phyloP scores from a whole-genome alignment of 208 protist species.

The Trypanosoma platydactyli region DNA sequence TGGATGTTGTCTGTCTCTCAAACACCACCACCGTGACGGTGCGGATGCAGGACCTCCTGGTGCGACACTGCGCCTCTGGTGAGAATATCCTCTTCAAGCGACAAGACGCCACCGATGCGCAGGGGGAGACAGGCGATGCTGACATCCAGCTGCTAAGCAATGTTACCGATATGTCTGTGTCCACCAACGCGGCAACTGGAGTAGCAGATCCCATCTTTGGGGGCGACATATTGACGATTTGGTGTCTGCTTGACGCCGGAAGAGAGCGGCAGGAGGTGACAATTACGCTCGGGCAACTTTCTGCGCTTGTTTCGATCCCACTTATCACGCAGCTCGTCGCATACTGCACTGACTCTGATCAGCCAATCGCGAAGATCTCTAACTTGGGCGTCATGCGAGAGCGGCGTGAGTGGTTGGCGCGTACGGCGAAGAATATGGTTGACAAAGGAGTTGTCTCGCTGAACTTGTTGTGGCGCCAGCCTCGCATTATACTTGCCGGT shows the following conservation, averaged over 20 bases:
- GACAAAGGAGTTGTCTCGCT: constrained; percentile 45
- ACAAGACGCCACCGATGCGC: constrained; percentile 2
- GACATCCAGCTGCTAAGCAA: background rate
- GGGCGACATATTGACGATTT: constrained; percentile 29
- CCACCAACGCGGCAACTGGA: background rate
- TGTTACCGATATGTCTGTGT: background rate
- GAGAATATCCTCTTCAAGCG: constrained; percentile 59
- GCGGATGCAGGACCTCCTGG: constrained; percentile 59
- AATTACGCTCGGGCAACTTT: constrained; percentile 56
- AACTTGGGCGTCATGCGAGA: constrained; percentile 82
- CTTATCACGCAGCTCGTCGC: constrained; percentile 64
- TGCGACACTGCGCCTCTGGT: constrained; percentile 59
- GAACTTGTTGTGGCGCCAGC: constrained; percentile 72
- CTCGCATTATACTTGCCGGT: constrained; percentile 63
- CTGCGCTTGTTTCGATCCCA: constrained; percentile 60
- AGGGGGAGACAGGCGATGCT: background rate
- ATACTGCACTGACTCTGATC: constrained; percentile 65
- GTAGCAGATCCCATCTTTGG: background rate
- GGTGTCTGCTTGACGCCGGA: constrained; percentile 43
- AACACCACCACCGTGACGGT: constrained; percentile 44
- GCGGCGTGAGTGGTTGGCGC: constrained; percentile 65
- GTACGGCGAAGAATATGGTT: constrained; percentile 53
- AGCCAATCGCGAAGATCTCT: constrained; percentile 78
- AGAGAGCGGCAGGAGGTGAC: constrained; percentile 50
- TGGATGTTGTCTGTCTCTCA: constrained; percentile 53